phyloP scores from a whole-genome alignment of 2,329 filamentous ascomycete genomes.

The Esteya vermicola region DNA sequence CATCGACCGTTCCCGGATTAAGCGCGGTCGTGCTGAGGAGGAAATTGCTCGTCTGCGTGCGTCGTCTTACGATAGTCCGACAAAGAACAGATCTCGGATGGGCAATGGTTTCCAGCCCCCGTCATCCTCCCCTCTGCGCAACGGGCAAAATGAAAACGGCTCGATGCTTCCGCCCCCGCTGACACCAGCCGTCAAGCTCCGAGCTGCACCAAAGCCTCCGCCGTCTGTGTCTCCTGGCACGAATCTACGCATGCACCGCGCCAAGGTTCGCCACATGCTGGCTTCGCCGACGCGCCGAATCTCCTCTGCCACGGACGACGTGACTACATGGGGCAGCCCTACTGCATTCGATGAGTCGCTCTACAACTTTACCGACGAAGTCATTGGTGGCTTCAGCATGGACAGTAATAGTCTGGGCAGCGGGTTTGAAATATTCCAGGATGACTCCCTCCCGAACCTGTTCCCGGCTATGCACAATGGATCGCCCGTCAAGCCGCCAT shows the following conservation, averaged over 20 bases:
- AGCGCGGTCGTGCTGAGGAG: constrained; percentile 83
- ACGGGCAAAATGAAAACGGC: constrained; percentile 29
- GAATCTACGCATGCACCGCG: constrained; percentile 76
- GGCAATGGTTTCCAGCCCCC: constrained; percentile 34
- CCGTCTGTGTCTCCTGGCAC: constrained; percentile 88
- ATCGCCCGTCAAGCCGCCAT: constrained; percentile 50
- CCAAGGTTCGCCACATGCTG: constrained; percentile 67
- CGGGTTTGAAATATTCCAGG: constrained; percentile 43
- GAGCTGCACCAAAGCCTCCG: constrained; percentile 39
- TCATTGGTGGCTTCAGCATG: constrained; percentile 31
- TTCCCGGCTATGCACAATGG: constrained; percentile 37
- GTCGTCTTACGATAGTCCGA: constrained; percentile 87
- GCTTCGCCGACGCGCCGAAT: constrained; percentile 54
- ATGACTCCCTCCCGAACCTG: constrained; percentile 23
- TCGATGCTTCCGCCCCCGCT: constrained; percentile 51
- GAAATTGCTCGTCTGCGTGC: constrained; percentile 88
- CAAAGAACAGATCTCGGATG: constrained; percentile 47
- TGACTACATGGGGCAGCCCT: constrained; percentile 44
- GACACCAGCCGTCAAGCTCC: constrained; percentile 74
- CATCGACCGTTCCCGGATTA: constrained; percentile 58
- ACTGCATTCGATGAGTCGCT: constrained; percentile 49
- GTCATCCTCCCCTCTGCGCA: constrained; percentile 57
- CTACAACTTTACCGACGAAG: constrained; percentile 30
- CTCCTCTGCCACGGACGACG: constrained; percentile 12
- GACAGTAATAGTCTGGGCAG: constrained; percentile 34